Evolutionary conservation across 2,329 filamentous ascomycete species (phyloP).

Genomic region (Fusarium pseudonygamai): DNA sequence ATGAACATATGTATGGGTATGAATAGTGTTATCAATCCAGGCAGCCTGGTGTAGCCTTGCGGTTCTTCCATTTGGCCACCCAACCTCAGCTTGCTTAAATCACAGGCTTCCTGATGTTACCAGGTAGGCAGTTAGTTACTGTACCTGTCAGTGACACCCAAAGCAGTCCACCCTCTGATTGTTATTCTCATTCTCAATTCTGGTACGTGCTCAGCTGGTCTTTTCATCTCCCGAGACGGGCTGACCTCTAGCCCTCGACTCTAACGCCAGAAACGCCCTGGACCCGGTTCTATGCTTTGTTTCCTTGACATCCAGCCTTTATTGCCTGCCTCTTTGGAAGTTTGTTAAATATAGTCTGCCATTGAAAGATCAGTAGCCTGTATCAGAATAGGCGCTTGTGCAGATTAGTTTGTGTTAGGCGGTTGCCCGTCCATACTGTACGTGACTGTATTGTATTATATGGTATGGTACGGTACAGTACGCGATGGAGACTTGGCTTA

Average conservation of each 20-base stretch:
- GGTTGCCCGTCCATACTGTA: background rate
- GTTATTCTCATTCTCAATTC: background rate
- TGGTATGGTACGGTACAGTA: background rate
- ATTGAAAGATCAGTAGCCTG: background rate
- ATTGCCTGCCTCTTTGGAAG: background rate
- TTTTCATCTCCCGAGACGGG: conserved; percentile 24
- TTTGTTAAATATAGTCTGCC: background rate
- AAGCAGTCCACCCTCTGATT: background rate
- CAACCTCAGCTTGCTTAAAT: background rate
- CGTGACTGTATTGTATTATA: background rate
- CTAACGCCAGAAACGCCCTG: conserved; percentile 27
- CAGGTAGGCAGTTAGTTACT: background rate
- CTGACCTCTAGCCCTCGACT: conserved; percentile 24
- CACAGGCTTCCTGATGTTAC: conserved; percentile 6
- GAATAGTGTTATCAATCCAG: background rate
- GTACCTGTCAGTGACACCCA: conserved; percentile 3
- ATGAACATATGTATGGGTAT: background rate
- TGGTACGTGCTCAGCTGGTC: conserved; percentile 31
- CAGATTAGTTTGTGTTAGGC: background rate
- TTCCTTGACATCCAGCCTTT: background rate
- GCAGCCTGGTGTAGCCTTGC: background rate
- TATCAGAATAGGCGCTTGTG: background rate
- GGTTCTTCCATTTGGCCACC: background rate
- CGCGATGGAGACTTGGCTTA: background rate
- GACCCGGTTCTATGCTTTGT: conserved; percentile 9